Base-by-base conservation (phyloP, 2,329 filamentous ascomycete genomes). In the Diaporthe citri region DNA sequence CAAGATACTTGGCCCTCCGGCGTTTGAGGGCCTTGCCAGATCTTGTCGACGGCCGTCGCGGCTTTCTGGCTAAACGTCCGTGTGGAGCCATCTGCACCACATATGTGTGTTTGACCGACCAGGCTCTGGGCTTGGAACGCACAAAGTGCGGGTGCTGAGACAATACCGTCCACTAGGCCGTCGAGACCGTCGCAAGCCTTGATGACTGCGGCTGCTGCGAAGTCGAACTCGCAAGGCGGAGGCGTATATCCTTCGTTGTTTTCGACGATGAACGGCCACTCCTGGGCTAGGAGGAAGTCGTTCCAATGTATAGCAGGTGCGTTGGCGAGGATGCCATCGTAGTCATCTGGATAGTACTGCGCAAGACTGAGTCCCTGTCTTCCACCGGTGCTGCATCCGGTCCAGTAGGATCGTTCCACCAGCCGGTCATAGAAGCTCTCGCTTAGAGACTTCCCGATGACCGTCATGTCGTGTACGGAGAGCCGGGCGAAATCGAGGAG, bases 231-330 rank as follows among this genome's bases (percentile, higher is more conserved):
- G 39, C 69, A 60, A 7, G 69, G 55, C 69, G 41, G 41, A 4
- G 41, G 28, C 28, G 34, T 31, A n/a, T 72, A 72, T 10, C 22
- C 69, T 10, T 72, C 55, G n/a, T 46, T 48, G 52, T 51, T 60
- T 43, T 72, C 55, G 13, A 72, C 69, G 3, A 25, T 60, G 28
- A 60, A 60, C 2, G 69, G 39, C 69, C 69, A 72, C 69, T 60
- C 12, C 22, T 71, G 69, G 4, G 69, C 69, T 8, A 60, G 52
- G 1, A 43, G 57, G 55, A 71, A 71, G 8, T 71, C 55, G 28
- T 71, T 71, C 69, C 55, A 51, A 20, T 71, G 55, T 10, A 71
- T 43, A 3, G 69, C 69, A 3, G 55, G 55, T 25, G 69, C 69
- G 3, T 71, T 55, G 39, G 69, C 69, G 5, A 71, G 5, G 2